Conservation (phyloP, 1,139 yeast genomes). For the Sugiyamaella grinbergsii region DNA sequence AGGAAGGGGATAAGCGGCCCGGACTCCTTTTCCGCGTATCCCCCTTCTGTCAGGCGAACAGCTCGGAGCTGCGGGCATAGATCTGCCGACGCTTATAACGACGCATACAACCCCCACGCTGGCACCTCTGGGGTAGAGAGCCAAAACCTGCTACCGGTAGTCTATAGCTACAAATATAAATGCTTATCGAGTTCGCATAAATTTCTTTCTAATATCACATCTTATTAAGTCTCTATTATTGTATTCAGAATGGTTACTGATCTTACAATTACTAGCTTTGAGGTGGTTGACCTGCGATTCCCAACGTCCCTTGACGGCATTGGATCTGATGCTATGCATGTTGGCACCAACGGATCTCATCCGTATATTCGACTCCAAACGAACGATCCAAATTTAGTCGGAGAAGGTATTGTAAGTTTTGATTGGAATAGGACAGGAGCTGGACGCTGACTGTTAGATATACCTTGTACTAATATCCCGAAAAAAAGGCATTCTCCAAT, state of each 20-base stretch:
- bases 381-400: constrained; percentile 29
- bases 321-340: constrained; percentile 46
- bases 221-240: background rate
- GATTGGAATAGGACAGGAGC: too few relatives aligned
- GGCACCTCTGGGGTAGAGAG: background rate
- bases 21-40: constrained; percentile 6
- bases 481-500: constrained; percentile 32
- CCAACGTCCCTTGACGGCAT: constrained; percentile 43
- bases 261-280: constrained; percentile 36
- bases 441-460: too few relatives aligned
- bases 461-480: background rate
- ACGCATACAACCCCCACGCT: too few relatives aligned
- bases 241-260: constrained; percentile 21
- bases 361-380: constrained; percentile 34
- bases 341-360: constrained; percentile 42
- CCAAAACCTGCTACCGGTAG: background rate
- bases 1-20: constrained; percentile 19
- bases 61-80: too few relatives aligned
- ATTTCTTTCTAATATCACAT: background rate
- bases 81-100: too few relatives aligned
- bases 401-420: constrained; percentile 34
- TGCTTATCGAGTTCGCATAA: background rate
- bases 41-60: constrained; percentile 9
- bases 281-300: constrained; percentile 40
- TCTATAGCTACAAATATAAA: background rate